These are phyloP conservation scores for Populus ilicifolia DNA, from an alignment of 345 rosid species.

Conservation along the genomic window DNA sequence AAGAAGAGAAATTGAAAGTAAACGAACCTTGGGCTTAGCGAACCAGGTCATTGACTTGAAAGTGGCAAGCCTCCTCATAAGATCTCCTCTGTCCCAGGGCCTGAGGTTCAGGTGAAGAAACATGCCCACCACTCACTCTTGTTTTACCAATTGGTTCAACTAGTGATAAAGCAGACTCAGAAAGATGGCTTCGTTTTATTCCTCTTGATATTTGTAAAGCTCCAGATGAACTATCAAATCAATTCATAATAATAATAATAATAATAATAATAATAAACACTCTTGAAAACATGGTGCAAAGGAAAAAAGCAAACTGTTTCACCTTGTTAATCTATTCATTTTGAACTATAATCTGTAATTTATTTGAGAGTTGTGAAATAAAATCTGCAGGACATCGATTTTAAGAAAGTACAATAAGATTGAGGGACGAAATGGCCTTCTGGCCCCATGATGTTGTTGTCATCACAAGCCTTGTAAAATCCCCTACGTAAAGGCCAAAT, in stretches of 20 bases:
- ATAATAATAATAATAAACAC: neutral
- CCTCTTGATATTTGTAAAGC: constrained; percentile 41
- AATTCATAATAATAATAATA: neutral
- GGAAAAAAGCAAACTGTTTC: neutral
- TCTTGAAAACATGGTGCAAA: neutral
- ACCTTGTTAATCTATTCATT: too few species aligned
- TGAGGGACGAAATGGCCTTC: too few species aligned
- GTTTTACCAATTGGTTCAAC: constrained; percentile 39
- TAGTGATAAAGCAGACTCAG: constrained; percentile 46
- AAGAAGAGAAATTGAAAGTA: neutral
- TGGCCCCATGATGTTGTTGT: too few species aligned
- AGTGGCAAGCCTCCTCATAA: constrained; percentile 75
- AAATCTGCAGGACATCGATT: too few species aligned
- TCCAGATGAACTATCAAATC: constrained; percentile 33
- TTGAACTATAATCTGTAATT: too few species aligned
- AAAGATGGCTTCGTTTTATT: constrained; percentile 48
- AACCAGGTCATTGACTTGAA: constrained; percentile 99
- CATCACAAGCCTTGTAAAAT: too few species aligned
- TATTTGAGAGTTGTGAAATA: too few species aligned
- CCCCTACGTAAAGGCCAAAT: too few species aligned
- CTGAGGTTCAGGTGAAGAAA: constrained; percentile 41
- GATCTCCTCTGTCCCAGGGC: constrained; percentile 92
- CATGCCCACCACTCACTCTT: constrained; percentile 2
- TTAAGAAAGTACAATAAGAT: too few species aligned
- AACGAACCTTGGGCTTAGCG: constrained; percentile 75